Percentiles rank a stretch among this genome's conserved stretches.
phyloP scores from a whole-genome alignment of 2,329 filamentous ascomycete genomes.

The Alternaria solani region DNA sequence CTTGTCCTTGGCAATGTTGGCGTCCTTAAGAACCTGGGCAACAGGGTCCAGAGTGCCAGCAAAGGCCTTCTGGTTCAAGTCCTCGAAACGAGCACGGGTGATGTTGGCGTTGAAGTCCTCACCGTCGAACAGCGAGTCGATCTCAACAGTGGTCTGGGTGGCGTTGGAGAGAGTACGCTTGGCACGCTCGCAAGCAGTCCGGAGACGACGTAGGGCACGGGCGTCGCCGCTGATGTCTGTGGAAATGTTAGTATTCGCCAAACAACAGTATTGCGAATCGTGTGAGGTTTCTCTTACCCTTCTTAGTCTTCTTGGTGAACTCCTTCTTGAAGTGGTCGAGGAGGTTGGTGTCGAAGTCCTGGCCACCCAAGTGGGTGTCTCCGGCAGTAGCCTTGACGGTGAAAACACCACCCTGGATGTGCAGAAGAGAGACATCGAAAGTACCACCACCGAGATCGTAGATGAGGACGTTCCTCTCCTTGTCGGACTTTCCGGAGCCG shows the following conservation, averaged over 20 bases:
- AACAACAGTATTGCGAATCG: neutral
- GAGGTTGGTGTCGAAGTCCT: conserved; percentile 96
- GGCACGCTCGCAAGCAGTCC: conserved; percentile 98
- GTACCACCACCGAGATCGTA: conserved; percentile 99
- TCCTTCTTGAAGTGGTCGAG: conserved; percentile 98
- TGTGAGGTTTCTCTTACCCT: conserved; percentile 3
- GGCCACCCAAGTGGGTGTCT: conserved; percentile 91
- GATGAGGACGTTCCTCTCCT: conserved; percentile 99
- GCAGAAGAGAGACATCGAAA: conserved; percentile 99
- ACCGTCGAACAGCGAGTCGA: conserved; percentile 97
- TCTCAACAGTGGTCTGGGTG: conserved; percentile 97
- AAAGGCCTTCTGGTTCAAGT: conserved; percentile 96
- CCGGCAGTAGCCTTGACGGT: conserved; percentile 98
- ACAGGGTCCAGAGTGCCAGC: conserved; percentile 93
- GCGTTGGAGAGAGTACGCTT: conserved; percentile 98
- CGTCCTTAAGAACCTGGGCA: conserved; percentile 95
- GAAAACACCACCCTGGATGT: conserved; percentile 99
- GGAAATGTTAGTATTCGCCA: neutral
- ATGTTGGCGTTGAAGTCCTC: conserved; percentile 98
- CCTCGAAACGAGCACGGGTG: conserved; percentile 98
- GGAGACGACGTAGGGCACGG: conserved; percentile 92
- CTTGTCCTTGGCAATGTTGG: conserved; percentile 82
- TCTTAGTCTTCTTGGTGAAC: conserved; percentile 76
- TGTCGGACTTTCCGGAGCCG: conserved; percentile 90
- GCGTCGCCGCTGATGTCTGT: conserved; percentile 79